Base-by-base conservation (phyloP, 2,329 filamentous ascomycete genomes). In the Colletotrichum camelliae region DNA sequence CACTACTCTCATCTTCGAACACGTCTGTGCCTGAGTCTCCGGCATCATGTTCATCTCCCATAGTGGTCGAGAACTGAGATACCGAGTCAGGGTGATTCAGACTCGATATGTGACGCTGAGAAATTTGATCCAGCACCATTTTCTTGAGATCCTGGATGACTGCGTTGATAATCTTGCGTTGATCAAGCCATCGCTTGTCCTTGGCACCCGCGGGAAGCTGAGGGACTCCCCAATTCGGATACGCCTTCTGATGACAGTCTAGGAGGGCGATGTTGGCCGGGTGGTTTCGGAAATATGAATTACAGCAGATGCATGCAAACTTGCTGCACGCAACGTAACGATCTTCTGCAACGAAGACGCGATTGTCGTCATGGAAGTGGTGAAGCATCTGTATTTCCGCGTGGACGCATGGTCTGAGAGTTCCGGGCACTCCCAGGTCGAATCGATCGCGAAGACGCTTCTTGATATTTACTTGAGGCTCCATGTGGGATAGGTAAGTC, bases 321-420 rank as follows among this genome's bases (percentile, higher is more conserved):
- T 91, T 91, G 78, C 88, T 91, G 74, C 86, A 88, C 4, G 85
- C 88, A 15, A 91, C 85, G 77, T 85, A 90, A 4, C 80, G 80
- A 72, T 90, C 88, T 6, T 80, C 70, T 3, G 80, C 81, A 4
- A 82, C 81, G 76, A 88, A 90, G 0, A 18, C 29, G 2, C 85
- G 78, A 0, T 77, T 43, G 0, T 78, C 78, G 7, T 77, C 67
- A 75, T 85, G 80, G 76, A 90, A 90, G 67, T 87, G 81, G 52
- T 91, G 87, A 1, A 90, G 79, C 4, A 89, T 80, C 69, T 87
- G 83, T 5, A 90, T 80, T 77, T 90, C 88, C 4, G 87, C 85
- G 77, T 90, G 88, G 13, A 86, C 82, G 4, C 71, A 35, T 2
- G 84, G 81, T 24, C 81, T 79, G 21, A 82, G 77, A 1, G 37